Evolutionary conservation across 192 early-diverging fungal genomes (phyloP).

Genomic region (Tieghemiomyces parasiticus): DNA sequence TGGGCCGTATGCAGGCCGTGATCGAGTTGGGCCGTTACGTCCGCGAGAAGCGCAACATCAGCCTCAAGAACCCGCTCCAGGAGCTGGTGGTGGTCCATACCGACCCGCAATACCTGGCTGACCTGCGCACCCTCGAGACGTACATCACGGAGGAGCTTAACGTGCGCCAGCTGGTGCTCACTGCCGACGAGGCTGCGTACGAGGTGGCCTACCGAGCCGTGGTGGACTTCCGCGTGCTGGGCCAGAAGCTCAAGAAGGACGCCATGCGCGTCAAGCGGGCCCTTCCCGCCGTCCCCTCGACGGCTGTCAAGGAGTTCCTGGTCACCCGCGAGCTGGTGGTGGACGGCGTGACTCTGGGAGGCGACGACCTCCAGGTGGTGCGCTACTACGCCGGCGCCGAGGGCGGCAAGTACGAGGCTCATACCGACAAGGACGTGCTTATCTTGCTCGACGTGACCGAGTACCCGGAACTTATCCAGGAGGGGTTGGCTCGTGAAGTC

Average conservation of each 20-base stretch:
- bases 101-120: constrained; percentile 72
- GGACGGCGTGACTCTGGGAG: constrained; percentile 60
- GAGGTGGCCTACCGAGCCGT: constrained; percentile 86
- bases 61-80: constrained; percentile 86
- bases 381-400: constrained; percentile 68
- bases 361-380: constrained; percentile 72
- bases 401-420: constrained; percentile 53
- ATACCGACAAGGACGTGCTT: constrained; percentile 63
- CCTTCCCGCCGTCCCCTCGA: constrained; percentile 52
- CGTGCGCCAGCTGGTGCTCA: constrained; percentile 70
- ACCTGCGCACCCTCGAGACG: constrained; percentile 64
- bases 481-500: constrained; percentile 86
- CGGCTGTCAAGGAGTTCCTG: constrained; percentile 72
- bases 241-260: constrained; percentile 82
- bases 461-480: constrained; percentile 71
- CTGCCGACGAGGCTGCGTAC: constrained; percentile 79
- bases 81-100: constrained; percentile 88
- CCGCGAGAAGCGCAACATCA: constrained; percentile 82
- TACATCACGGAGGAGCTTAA: constrained; percentile 94
- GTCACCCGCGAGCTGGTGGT: constrained; percentile 47
- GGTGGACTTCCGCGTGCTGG: constrained; percentile 82
- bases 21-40: constrained; percentile 87
- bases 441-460: constrained; percentile 74
- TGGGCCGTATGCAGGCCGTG: constrained; percentile 89
- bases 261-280: constrained; percentile 73